A percentile compares a stretch with the other conserved stretches of the same genome.
Conservation (phyloP, 2,329 filamentous ascomycete species). For the Leptographium lundbergii region DNA sequence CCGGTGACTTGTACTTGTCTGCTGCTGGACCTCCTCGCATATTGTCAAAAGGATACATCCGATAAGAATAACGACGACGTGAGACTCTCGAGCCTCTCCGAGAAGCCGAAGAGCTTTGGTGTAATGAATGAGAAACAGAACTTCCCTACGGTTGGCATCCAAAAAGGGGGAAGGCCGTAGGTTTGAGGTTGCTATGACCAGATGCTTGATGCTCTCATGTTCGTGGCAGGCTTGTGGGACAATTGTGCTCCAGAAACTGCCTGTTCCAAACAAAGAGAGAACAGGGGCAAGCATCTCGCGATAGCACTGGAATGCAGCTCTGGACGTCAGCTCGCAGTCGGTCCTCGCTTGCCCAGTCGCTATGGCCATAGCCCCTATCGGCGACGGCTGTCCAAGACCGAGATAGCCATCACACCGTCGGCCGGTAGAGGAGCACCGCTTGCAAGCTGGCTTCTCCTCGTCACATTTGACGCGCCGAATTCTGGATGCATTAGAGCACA, state of each 20-base stretch:
- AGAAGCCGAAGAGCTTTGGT: neutral
- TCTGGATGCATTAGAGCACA: neutral
- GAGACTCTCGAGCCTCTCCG: neutral
- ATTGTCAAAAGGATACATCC: neutral
- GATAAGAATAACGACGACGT: neutral
- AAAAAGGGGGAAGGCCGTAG: neutral
- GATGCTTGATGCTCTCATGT: neutral
- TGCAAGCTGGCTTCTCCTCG: neutral
- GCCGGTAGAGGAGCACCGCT: neutral
- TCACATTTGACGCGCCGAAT: neutral
- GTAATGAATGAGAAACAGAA: neutral
- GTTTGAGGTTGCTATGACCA: neutral
- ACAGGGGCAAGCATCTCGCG: neutral
- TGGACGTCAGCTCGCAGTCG: neutral
- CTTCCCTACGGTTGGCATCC: neutral
- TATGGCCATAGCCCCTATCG: neutral
- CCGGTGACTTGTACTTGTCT: neutral
- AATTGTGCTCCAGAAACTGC: neutral
- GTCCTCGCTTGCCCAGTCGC: neutral
- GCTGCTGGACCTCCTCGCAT: neutral
- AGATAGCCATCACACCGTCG: neutral
- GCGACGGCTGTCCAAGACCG: neutral
- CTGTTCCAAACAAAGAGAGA: neutral
- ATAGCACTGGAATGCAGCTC: neutral
- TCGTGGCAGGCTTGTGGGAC: neutral